A percentile compares a stretch with the other conserved stretches of the same genome.
Evolutionary conservation across 495 filamentous ascomycete genomes (phyloP).

Genomic region (Cairneyella variabilis): DNA sequence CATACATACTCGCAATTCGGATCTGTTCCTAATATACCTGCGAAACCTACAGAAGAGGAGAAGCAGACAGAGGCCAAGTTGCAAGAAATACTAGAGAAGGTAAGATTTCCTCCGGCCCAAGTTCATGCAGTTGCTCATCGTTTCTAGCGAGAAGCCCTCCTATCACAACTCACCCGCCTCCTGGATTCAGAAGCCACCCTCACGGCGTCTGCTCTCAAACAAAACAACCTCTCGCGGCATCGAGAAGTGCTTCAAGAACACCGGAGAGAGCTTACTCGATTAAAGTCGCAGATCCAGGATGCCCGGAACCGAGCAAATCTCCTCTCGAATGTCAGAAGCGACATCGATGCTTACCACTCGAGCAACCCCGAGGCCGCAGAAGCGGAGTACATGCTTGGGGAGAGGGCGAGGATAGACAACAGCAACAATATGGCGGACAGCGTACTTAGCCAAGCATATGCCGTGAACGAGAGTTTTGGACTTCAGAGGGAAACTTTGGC

Average conservation of each 20-base stretch:
- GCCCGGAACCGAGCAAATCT: constrained; percentile 85
- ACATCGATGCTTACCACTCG: constrained; percentile 84
- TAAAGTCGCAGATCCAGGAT: constrained; percentile 63
- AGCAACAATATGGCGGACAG: constrained; percentile 84
- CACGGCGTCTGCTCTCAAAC: constrained; percentile 85
- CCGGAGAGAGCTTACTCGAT: constrained; percentile 71
- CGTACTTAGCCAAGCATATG: constrained; percentile 94
- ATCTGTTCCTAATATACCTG: constrained; percentile 71
- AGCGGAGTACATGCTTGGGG: constrained; percentile 95
- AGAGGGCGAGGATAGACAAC: constrained; percentile 78
- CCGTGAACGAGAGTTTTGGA: constrained; percentile 87
- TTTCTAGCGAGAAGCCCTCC: constrained; percentile 70
- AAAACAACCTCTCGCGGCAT: constrained; percentile 89
- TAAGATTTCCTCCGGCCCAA: constrained; percentile 27
- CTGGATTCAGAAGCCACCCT: constrained; percentile 92
- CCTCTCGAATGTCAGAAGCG: constrained; percentile 84
- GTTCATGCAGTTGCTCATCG: constrained; percentile 12
- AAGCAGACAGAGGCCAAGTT: constrained; percentile 72
- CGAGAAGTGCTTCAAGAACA: constrained; percentile 87
- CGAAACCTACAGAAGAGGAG: constrained; percentile 84
- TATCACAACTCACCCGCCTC: constrained; percentile 80
- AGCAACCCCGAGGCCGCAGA: constrained; percentile 77
- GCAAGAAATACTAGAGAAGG: constrained; percentile 78
- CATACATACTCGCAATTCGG: constrained; percentile 95
- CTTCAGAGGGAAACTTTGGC: constrained; percentile 80